Evolutionary conservation across 129 eudicot genomes (phyloP).

Genomic region (Mikania micrantha): DNA sequence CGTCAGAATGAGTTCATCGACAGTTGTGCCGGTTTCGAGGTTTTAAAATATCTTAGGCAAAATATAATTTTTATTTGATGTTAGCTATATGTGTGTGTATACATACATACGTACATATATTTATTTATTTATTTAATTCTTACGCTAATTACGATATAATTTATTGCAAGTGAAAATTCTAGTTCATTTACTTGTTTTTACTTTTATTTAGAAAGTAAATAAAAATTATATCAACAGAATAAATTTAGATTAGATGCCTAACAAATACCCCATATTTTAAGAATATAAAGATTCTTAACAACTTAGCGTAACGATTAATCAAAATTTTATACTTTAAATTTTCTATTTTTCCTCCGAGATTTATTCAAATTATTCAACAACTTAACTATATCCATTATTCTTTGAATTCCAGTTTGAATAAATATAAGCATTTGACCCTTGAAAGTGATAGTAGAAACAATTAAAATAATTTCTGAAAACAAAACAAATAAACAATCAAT

Average conservation of each 20-base stretch:
- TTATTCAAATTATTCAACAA: not conserved
- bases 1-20: too few relatives aligned
- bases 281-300: slow-evolving; percentile 15
- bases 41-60: too few relatives aligned
- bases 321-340: not conserved
- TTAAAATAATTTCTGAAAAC: too few relatives aligned
- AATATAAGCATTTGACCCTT: not conserved
- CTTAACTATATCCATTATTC: not conserved
- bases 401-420: not conserved
- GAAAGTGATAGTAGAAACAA: not conserved
- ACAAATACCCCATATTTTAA: slow-evolving; percentile 7
- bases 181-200: not conserved
- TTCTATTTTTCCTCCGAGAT: slow-evolving; percentile 11
- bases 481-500: not conserved
- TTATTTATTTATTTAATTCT: too few relatives aligned
- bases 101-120: too few relatives aligned
- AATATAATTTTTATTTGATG: too few relatives aligned
- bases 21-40: too few relatives aligned
- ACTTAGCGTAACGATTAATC: not conserved
- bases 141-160: too few relatives aligned
- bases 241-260: slow-evolving; percentile 14
- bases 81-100: too few relatives aligned
- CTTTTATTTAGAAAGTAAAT: not conserved
- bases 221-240: slow-evolving; percentile 1
- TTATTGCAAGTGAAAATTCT: too few relatives aligned